phyloP scores from a whole-genome alignment of 2,329 filamentous ascomycete genomes.

The Fusarium torreyae region DNA sequence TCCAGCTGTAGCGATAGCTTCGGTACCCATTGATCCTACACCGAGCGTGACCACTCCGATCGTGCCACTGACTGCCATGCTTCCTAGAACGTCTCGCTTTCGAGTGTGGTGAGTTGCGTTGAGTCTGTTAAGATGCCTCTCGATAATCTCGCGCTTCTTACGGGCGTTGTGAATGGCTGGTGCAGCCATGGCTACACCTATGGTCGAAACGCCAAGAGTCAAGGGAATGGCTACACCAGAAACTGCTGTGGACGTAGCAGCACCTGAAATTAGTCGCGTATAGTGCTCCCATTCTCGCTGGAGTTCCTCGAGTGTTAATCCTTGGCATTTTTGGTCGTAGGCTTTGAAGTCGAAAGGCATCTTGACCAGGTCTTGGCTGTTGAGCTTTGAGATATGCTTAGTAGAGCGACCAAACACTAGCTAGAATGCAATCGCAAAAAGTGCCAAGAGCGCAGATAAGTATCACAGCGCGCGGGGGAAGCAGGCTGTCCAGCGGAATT shows the following conservation, averaged over 20 bases:
- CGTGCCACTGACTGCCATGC: slow-evolving; percentile 57
- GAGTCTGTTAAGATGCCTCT: slow-evolving; percentile 54
- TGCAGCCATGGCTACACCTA: slow-evolving; percentile 57
- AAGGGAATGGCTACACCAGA: slow-evolving; percentile 58
- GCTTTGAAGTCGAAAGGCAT: slow-evolving; percentile 61
- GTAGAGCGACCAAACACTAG: background rate
- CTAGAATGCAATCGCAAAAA: too few relatives aligned
- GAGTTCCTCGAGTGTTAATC: slow-evolving; percentile 55
- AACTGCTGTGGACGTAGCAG: slow-evolving; percentile 58
- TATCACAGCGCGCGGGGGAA: background rate
- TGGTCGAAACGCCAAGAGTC: slow-evolving; percentile 57
- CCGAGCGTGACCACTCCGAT: slow-evolving; percentile 57
- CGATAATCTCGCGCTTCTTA: slow-evolving; percentile 60
- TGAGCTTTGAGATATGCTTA: background rate
- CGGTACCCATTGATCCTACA: slow-evolving; percentile 54
- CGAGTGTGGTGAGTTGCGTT: slow-evolving; percentile 56
- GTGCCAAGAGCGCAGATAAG: slow-evolving; percentile 13
- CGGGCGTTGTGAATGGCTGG: slow-evolving; percentile 60
- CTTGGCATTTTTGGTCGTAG: slow-evolving; percentile 58
- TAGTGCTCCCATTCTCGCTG: slow-evolving; percentile 62
- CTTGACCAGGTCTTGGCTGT: background rate
- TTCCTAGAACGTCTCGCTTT: slow-evolving; percentile 59
- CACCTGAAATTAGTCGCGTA: slow-evolving; percentile 58
- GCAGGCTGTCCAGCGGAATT: background rate
- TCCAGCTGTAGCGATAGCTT: slow-evolving; percentile 54